Evolutionary conservation across 176 grass and related monocot species (phyloP).

Genomic region (Thinopyrum elongatum): DNA sequence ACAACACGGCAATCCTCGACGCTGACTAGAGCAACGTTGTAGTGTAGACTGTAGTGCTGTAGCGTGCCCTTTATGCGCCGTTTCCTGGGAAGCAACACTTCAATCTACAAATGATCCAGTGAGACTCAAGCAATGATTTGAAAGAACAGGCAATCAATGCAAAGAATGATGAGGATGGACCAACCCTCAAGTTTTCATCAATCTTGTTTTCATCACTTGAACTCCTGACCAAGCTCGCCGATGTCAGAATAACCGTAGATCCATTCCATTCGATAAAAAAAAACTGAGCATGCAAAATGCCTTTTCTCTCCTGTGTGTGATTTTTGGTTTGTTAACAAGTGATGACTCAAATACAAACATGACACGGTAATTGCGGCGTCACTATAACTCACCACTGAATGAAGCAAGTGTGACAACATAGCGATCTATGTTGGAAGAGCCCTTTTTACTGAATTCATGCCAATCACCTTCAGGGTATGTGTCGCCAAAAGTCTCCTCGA

Average conservation of each 20-base stretch:
- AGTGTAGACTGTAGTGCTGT: neutral
- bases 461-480: neutral
- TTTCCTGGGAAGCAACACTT: neutral
- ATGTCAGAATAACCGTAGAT: neutral
- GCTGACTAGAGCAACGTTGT: slow-evolving; percentile 19
- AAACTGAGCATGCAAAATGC: neutral
- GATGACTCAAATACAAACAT: neutral
- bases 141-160: neutral
- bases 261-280: neutral
- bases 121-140: neutral
- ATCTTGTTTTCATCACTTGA: neutral
- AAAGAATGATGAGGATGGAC: neutral
- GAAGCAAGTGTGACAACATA: slow-evolving; percentile 13
- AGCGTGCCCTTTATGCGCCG: neutral
- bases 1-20: neutral
- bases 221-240: slow-evolving; percentile 1
- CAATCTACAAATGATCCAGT: neutral
- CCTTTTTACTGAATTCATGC: neutral
- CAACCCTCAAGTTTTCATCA: neutral
- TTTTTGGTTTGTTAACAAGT: neutral
- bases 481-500: slow-evolving; percentile 12
- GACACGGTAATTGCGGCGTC: neutral
- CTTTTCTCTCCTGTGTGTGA: neutral
- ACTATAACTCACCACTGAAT: neutral
- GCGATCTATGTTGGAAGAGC: neutral